Percentiles rank a stretch among this genome's conserved stretches.
These are phyloP conservation scores for Cicer pinnatifidum DNA, from an alignment of 306 rosid species.

Conservation along the genomic window DNA sequence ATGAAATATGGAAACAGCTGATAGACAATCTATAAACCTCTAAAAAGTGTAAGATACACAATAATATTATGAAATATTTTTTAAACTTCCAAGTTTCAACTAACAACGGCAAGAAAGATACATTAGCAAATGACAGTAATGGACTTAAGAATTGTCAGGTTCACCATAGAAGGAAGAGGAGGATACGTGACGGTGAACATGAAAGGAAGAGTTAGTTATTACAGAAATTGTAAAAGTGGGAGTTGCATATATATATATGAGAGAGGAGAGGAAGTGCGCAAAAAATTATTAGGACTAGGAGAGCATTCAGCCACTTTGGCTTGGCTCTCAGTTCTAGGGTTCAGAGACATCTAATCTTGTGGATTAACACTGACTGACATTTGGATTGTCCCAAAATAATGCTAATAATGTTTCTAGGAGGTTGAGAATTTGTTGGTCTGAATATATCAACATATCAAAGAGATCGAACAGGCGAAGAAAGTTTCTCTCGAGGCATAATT, in stretches of 20 bases:
- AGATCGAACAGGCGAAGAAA: conserved; percentile 6
- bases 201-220: conserved; percentile 4
- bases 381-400: neutral
- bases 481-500: conserved; percentile 12
- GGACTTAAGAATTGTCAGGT: neutral
- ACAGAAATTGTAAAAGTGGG: neutral
- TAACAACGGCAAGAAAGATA: neutral
- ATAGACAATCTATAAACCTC: neutral
- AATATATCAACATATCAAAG: conserved; percentile 9
- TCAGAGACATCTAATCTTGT: neutral
- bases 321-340: conserved; percentile 3
- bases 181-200: neutral
- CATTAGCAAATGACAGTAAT: neutral
- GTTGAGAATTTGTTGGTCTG: neutral
- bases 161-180: neutral
- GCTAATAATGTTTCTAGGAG: neutral
- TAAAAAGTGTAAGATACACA: conserved; percentile 5
- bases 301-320: neutral
- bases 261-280: neutral
- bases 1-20: conserved; percentile 1
- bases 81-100: neutral
- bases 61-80: conserved; percentile 4
- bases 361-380: neutral
- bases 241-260: neutral
- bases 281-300: conserved; percentile 10